Percentiles rank a stretch among this genome's conserved stretches.
These are phyloP conservation scores for Flaveria ramosissima DNA, from an alignment of 129 eudicot species.

Conservation along the genomic window DNA sequence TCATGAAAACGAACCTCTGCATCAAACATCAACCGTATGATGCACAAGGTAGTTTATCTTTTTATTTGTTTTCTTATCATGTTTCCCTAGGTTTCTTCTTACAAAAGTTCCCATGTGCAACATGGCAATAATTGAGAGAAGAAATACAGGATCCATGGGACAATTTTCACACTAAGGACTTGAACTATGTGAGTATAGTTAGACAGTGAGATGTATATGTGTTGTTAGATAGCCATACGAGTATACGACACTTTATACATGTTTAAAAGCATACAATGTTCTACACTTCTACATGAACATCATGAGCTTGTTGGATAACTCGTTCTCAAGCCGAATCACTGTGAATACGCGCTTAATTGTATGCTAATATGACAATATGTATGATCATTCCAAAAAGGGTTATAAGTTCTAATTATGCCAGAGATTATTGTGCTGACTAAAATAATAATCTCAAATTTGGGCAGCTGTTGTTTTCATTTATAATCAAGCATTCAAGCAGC, in stretches of 20 bases:
- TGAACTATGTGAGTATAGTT: conserved; percentile 17
- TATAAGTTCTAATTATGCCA: background rate
- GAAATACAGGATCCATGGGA: conserved; percentile 7
- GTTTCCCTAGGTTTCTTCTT: conserved; percentile 1
- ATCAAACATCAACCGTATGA: conserved; percentile 56
- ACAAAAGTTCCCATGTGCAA: conserved; percentile 6
- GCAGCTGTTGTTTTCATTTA: no score
- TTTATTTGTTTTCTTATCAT: background rate
- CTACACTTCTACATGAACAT: background rate
- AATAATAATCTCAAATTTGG: background rate
- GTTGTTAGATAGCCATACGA: conserved; percentile 16
- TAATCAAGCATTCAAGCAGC: no score
- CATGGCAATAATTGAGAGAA: conserved; percentile 11
- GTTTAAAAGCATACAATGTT: conserved; percentile 24
- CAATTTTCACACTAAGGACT: conserved; percentile 22
- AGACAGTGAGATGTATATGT: conserved; percentile 38
- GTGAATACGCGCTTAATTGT: background rate
- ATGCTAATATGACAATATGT: background rate
- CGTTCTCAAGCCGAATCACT: background rate
- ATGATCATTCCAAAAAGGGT: background rate
- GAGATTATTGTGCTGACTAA: background rate
- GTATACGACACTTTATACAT: conserved; percentile 24
- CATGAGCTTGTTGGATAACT: background rate
- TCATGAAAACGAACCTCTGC: conserved; percentile 70
- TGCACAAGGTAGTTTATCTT: conserved; percentile 20